These are phyloP conservation scores for Epichloe festucae DNA, from an alignment of 2,329 filamentous ascomycete genomes.

Conservation along the genomic window DNA sequence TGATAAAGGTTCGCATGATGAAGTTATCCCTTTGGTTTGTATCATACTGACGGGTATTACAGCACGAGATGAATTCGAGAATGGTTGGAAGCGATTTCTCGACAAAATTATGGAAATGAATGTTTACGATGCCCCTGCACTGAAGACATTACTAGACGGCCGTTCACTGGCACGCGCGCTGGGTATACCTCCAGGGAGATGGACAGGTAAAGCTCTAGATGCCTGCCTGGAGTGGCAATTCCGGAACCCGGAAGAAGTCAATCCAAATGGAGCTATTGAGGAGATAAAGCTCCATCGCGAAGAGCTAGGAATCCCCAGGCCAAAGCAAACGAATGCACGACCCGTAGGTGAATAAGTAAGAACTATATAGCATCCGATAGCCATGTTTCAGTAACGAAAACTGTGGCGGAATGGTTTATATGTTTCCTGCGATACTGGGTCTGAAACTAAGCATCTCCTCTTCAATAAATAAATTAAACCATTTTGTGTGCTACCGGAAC, in stretches of 20 bases:
- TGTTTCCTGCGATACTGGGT: too few relatives aligned
- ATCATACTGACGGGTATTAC: slow-evolving; percentile 5
- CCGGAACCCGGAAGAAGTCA: slow-evolving; percentile 54
- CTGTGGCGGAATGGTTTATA: too few relatives aligned
- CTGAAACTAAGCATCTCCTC: too few relatives aligned
- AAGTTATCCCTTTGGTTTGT: neutral
- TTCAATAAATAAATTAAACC: too few relatives aligned
- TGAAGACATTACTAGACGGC: slow-evolving; percentile 61
- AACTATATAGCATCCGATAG: too few relatives aligned
- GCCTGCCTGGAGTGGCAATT: slow-evolving; percentile 82
- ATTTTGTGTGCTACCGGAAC: too few relatives aligned
- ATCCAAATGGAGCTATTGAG: slow-evolving; percentile 45
- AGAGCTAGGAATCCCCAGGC: slow-evolving; percentile 33
- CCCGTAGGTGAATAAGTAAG: too few relatives aligned
- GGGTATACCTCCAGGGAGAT: slow-evolving; percentile 60
- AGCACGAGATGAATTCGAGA: slow-evolving; percentile 33
- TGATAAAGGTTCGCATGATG: slow-evolving; percentile 19
- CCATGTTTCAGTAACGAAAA: too few relatives aligned
- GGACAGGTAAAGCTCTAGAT: slow-evolving; percentile 71
- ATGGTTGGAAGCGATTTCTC: slow-evolving; percentile 41
- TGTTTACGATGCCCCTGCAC: slow-evolving; percentile 41
- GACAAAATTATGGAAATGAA: slow-evolving; percentile 41
- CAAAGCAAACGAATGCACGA: neutral
- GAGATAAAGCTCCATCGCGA: slow-evolving; percentile 39
- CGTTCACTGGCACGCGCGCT: slow-evolving; percentile 57